Evolutionary conservation across 148 eudicot species (phyloP), one percentile per base, ranked within the genome.

Genomic region (Beta vulgaris): DNA sequence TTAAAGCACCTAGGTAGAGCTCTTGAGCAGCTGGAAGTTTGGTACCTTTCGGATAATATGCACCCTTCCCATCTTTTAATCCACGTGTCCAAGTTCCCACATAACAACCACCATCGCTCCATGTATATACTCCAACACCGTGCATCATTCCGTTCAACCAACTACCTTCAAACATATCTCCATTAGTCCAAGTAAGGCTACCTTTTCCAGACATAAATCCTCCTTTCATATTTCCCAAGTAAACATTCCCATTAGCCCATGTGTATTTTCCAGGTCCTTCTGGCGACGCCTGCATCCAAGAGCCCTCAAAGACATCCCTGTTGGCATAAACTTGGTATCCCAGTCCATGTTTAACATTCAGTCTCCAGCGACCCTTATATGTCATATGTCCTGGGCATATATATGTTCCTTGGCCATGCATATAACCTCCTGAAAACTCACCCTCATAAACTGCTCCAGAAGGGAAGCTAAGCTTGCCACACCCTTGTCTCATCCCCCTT

Each of bases 1-100:
- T 89, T 68, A 95, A 79, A 60, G 97, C 97, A 70, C 84, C 84
- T 39, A 92, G 85, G 76, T 90, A 91, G 40, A 87, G 82, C 79
- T 89, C 90, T 80, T 92, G 93, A 6, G 84, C 83, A 62, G 88
- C 82, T 34, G 93, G 90, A 74, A 86, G 80, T 70, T 76, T 85
- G 73, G 85, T 81, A 25, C 92, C 90, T 59, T 76, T 88, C 3
- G 99, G 99, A 81, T 92, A 92, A 71, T 90, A 95, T 9, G 92
- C 80, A 70, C 99, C 99, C 81, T 95, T 90, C 59, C 99, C 99
- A 44, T 95, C 99, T 79, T 95, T 95, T 65, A 95, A 81, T 23
- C 99, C 96, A n/a, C 87, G 79, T 0, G 99, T 95, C 99, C 99
- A 95, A 53, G 91, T 95, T 62, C 99, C 99, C 37, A 95, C 88